Evolutionary conservation across 1,284 basidiomycete genomes (phyloP), one percentile per base, ranked within the genome.

Genomic region (Xerocomus nothofagi): DNA sequence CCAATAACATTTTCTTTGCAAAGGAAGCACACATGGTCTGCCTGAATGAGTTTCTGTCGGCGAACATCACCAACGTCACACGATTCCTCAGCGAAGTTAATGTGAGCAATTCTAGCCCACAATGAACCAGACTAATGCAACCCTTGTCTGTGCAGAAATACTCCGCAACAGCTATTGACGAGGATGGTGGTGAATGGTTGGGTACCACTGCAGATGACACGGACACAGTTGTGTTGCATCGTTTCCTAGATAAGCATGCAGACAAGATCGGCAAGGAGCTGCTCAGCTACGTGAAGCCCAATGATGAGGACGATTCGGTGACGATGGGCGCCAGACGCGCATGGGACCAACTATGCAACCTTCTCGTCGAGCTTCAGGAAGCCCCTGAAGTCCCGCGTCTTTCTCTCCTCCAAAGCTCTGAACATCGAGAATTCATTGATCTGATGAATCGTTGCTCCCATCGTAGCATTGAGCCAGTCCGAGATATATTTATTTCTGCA

Each of bases 1-100:
- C 92, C 12, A 97, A 96, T 72, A 95, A 96, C 58, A 88, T 95
- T 33, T 82, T 91, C 58, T 95, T 95, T 58, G 91, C 88, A 26
- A 91, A 91, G 65, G 93, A 95, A 62, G 80, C 83, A 3, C 86
- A 92, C 60, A 92, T 94, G 88, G 82, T 83, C 39, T 77, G 80
- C 20, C 68, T 95, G 47, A 95, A 95, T 65, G 75, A 79, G 12
- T 93, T 93, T 70, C 70, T 95, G 41, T 75, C 80, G 48, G 79
- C 77, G 18, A 91, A 93, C 56, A 91, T 93, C 51, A 75, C 83
- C 24, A 85, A 82, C 44, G 85, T 96, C 34, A 91, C 90, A 2
- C 80, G 85, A 40, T 96, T 89, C 72, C 71, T 96, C 49, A 90
- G 83, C 38, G 88, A 93, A 59, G 73, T 93, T 31, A 83, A 86